A percentile compares a stretch with the other conserved stretches of the same genome.
Conservation (phyloP, 2,329 filamentous ascomycete genomes). For the Cytospora piceae region DNA sequence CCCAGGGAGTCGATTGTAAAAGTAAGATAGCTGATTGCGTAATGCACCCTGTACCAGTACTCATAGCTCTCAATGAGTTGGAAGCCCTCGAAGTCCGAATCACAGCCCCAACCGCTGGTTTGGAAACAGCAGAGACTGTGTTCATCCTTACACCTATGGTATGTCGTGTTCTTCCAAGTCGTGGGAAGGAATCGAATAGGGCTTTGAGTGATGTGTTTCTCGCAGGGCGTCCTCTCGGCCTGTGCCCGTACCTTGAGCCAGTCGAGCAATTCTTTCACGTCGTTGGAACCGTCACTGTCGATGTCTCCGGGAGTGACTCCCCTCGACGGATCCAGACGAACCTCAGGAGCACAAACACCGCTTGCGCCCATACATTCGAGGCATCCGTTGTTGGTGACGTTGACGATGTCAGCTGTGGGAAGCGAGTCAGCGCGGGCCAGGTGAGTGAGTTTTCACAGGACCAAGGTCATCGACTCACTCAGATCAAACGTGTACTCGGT, state of each 20-base stretch:
- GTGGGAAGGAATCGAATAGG: slow-evolving; percentile 3
- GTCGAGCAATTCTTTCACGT: background rate
- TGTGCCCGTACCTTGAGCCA: background rate
- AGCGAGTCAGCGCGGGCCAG: background rate
- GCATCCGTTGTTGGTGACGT: slow-evolving; percentile 18
- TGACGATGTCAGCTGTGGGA: slow-evolving; percentile 4
- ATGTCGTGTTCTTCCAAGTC: slow-evolving; percentile 10
- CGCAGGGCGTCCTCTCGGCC: slow-evolving; percentile 9
- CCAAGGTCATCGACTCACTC: slow-evolving; percentile 12
- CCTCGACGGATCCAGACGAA: background rate
- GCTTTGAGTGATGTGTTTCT: slow-evolving; percentile 1
- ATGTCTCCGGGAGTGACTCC: background rate
- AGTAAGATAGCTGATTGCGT: background rate
- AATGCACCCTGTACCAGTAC: slow-evolving; percentile 24
- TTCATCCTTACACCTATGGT: slow-evolving; percentile 18
- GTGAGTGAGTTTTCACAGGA: background rate
- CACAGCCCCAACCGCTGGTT: background rate
- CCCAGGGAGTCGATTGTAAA: background rate
- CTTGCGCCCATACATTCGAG: slow-evolving; percentile 17
- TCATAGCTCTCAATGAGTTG: slow-evolving; percentile 2
- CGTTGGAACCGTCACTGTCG: background rate
- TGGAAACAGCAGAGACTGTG: slow-evolving; percentile 25
- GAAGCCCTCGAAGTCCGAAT: slow-evolving; percentile 17
- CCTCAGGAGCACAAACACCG: background rate
- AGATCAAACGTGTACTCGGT: slow-evolving; percentile 20